phyloP scores from a whole-genome alignment of 1,139 yeast genomes.

The Suhomyces kunorum region DNA sequence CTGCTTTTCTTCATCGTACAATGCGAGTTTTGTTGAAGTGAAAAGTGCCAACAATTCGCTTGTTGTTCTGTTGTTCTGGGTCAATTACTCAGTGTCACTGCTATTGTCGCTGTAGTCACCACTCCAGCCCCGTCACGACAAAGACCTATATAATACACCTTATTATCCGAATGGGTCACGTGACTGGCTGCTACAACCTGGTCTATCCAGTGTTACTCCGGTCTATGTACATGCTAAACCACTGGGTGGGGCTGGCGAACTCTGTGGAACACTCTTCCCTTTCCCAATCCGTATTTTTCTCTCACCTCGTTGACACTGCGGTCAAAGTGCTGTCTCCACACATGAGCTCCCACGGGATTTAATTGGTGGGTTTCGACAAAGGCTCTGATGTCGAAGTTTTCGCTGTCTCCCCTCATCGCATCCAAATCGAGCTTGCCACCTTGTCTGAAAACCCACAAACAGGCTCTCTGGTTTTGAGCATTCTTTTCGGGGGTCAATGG shows the following conservation, averaged over 20 bases:
- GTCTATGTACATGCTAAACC: slow-evolving; percentile 10
- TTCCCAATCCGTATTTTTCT: slow-evolving; percentile 66
- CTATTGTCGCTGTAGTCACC: too few species aligned
- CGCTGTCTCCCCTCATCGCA: slow-evolving; percentile 27
- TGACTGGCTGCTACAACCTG: too few species aligned
- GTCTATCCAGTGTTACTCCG: slow-evolving; percentile 1
- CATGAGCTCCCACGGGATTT: slow-evolving; percentile 83
- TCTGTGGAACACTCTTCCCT: slow-evolving; percentile 74
- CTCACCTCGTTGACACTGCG: slow-evolving; percentile 69
- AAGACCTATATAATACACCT: too few species aligned
- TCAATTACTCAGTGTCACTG: too few species aligned
- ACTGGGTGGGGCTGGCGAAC: slow-evolving; percentile 38
- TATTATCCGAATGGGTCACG: too few species aligned
- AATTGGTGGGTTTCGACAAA: slow-evolving; percentile 60
- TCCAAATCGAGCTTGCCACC: slow-evolving; percentile 19
- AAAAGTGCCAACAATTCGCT: too few species aligned
- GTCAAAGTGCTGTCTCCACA: slow-evolving; percentile 89
- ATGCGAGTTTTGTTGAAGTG: not conserved
- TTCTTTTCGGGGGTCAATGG: slow-evolving; percentile 94
- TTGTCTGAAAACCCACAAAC: slow-evolving; percentile 91
- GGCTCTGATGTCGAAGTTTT: slow-evolving; percentile 67
- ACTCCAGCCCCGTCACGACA: not conserved
- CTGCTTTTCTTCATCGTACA: too few species aligned
- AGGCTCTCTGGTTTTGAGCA: slow-evolving; percentile 76
- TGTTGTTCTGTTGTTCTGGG: too few species aligned